Conservation (phyloP, 768 basidiomycete species). For the Naganishia vishniacii region DNA sequence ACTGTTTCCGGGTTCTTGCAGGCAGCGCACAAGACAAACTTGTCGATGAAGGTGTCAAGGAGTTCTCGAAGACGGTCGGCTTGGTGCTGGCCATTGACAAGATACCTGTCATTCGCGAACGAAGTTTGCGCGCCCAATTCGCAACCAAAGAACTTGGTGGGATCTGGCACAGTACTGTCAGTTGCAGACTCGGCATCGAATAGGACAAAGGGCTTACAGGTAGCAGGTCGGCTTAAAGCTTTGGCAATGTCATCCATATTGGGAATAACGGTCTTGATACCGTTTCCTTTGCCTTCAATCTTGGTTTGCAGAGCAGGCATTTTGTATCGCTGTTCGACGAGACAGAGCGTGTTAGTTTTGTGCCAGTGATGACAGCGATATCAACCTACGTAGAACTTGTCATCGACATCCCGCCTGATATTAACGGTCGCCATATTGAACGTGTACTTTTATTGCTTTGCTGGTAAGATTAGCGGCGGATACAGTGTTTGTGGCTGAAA, state of each 20-base stretch:
- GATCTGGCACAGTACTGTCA: conserved; percentile 54
- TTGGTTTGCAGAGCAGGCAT: conserved; percentile 94
- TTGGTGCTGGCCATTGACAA: conserved; percentile 96
- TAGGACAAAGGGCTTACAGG: conserved; percentile 50
- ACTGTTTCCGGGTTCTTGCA: conserved; percentile 99
- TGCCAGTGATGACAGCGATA: not conserved
- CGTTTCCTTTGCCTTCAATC: conserved; percentile 98
- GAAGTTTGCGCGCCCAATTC: conserved; percentile 97
- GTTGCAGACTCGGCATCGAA: no score
- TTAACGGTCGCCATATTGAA: conserved; percentile 48
- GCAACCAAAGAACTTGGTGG: conserved; percentile 98
- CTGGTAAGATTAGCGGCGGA: conserved; percentile 2
- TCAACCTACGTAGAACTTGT: conserved; percentile 47
- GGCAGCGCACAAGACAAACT: conserved; percentile 90
- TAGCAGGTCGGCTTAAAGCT: conserved; percentile 86
- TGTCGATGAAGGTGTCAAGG: conserved; percentile 94
- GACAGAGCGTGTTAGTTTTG: not conserved
- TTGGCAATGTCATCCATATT: conserved; percentile 98
- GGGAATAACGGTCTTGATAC: conserved; percentile 89
- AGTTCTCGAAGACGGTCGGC: conserved; percentile 86
- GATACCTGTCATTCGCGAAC: conserved; percentile 92
- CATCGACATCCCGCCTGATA: conserved; percentile 48
- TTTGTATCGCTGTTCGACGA: conserved; percentile 51
- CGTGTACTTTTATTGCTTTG: not conserved
- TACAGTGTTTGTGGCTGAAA: not conserved